These are phyloP conservation scores for Sicyos baderoa DNA, from an alignment of 306 rosid species.

Conservation along the genomic window DNA sequence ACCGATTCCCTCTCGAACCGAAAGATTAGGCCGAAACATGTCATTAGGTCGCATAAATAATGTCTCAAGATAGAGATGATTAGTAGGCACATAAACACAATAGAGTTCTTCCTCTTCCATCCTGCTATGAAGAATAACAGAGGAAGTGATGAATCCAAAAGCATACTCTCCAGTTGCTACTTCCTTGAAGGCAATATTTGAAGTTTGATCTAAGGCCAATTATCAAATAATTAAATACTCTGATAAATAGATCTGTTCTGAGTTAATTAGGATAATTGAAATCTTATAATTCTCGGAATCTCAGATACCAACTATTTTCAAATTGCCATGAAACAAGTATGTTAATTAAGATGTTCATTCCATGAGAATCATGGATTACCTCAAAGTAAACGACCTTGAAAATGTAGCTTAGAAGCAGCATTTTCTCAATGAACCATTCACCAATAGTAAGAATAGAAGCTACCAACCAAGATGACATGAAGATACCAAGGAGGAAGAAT, in stretches of 20 bases:
- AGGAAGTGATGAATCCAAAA: slow-evolving; percentile 69
- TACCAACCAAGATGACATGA: slow-evolving; percentile 90
- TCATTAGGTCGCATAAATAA: slow-evolving; percentile 47
- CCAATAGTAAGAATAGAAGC: slow-evolving; percentile 71
- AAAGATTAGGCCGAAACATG: slow-evolving; percentile 56
- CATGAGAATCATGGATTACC: too few species aligned
- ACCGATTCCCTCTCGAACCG: slow-evolving; percentile 86
- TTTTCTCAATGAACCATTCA: slow-evolving; percentile 46
- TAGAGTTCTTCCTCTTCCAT: slow-evolving; percentile 55
- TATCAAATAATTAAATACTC: neutral
- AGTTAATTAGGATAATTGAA: too few species aligned
- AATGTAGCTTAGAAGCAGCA: slow-evolving; percentile 39
- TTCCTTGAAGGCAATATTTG: slow-evolving; percentile 83
- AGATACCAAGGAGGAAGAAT: slow-evolving; percentile 45
- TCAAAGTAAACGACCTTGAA: neutral
- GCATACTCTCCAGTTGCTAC: slow-evolving; percentile 85
- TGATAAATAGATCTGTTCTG: neutral
- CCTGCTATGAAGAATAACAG: slow-evolving; percentile 41
- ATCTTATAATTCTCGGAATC: too few species aligned
- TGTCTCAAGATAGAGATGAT: slow-evolving; percentile 80
- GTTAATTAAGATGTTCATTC: too few species aligned
- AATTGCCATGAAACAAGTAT: too few species aligned
- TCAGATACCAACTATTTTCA: too few species aligned
- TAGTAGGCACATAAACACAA: slow-evolving; percentile 76
- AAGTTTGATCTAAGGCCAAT: slow-evolving; percentile 46